phyloP scores from a whole-genome alignment of 805 yeast genomes.

The Kodamaea jinghongensis region DNA sequence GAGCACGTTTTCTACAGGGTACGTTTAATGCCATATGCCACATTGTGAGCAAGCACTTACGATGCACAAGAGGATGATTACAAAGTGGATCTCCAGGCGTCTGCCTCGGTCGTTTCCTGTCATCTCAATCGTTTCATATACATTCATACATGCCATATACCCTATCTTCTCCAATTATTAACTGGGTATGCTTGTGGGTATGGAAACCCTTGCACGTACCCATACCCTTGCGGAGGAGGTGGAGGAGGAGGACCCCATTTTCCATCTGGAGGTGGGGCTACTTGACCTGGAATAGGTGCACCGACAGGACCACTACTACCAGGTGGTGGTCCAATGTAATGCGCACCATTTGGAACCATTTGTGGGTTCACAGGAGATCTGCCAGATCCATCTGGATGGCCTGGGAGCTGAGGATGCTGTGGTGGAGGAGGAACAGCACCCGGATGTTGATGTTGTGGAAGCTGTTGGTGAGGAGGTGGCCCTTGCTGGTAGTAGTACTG shows the following conservation, averaged over 20 bases:
- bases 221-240: conserved; percentile 31
- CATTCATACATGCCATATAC: no score
- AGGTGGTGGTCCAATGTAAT: conserved; percentile 11
- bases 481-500: conserved; percentile 21
- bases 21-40: no score
- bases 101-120: no score
- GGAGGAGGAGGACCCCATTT: conserved; percentile 17
- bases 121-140: no score
- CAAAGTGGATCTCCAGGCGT: no score
- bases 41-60: no score
- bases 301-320: conserved; percentile 5
- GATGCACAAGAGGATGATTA: no score
- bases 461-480: conserved; percentile 10
- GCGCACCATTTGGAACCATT: conserved; percentile 15
- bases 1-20: no score
- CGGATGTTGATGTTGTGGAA: conserved; percentile 4
- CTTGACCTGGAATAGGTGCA: conserved; percentile 8
- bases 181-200: conserved; percentile 17
- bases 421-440: conserved; percentile 8
- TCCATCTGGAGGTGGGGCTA: conserved; percentile 12
- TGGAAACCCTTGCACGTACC: conserved; percentile 18
- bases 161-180: conserved; percentile 26
- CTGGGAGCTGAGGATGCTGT: conserved; percentile 9
- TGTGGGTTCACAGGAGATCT: conserved; percentile 25
- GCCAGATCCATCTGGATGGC: conserved; percentile 12